Evolutionary conservation across 306 rosid genomes (phyloP).

Genomic region (Sindora glabra): DNA sequence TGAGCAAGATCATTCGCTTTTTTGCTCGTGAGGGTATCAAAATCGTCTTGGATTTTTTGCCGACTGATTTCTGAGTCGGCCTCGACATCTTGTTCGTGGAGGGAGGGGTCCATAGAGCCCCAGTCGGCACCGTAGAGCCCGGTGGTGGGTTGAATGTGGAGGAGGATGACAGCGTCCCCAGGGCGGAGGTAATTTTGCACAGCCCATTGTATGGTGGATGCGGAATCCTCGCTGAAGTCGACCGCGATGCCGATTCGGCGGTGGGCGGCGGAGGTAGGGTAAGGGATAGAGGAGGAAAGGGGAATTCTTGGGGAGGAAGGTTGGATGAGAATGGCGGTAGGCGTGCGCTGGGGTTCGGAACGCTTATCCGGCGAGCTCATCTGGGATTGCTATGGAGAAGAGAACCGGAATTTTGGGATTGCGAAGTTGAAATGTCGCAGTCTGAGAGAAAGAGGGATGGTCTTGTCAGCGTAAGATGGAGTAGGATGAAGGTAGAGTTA

Average conservation of each 20-base stretch:
- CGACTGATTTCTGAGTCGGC: too few relatives aligned
- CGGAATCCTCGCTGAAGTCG: not conserved
- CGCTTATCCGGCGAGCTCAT: not conserved
- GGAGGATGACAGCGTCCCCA: not conserved
- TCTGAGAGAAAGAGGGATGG: too few relatives aligned
- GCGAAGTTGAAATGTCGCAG: too few relatives aligned
- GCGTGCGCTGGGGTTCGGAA: not conserved
- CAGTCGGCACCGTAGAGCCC: conserved; percentile 6
- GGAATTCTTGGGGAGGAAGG: not conserved
- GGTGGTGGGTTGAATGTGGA: not conserved
- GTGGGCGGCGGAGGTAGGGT: not conserved
- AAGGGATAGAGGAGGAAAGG: not conserved
- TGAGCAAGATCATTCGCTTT: too few relatives aligned
- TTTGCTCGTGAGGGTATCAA: too few relatives aligned
- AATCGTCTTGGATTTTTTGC: too few relatives aligned
- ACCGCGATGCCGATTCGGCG: conserved; percentile 1
- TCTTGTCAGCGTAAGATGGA: too few relatives aligned
- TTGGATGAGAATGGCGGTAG: not conserved
- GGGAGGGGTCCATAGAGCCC: not conserved
- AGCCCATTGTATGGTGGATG: not conserved
- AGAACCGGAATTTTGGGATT: too few relatives aligned
- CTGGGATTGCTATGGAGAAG: too few relatives aligned
- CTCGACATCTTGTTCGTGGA: conserved; percentile 1
- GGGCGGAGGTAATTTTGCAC: not conserved
- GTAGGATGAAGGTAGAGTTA: too few relatives aligned